These are phyloP conservation scores for Sequoiadendron giganteum DNA, from an alignment of 75 land plant genomes.

Conservation along the genomic window DNA sequence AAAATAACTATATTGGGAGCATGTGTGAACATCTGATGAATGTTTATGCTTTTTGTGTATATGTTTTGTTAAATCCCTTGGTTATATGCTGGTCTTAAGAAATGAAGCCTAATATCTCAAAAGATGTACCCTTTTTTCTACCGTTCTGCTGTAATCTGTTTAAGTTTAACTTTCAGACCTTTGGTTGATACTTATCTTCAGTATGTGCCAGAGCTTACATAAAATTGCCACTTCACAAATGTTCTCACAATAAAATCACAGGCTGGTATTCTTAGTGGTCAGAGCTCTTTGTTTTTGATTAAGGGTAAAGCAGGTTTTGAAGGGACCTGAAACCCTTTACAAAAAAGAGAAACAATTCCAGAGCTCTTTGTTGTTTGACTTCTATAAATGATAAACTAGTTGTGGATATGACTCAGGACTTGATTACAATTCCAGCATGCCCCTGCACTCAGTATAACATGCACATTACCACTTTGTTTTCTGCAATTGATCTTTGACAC, in stretches of 20 bases:
- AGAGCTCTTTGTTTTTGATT: neutral
- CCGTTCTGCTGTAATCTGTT: too few species aligned
- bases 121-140: too few species aligned
- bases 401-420: neutral
- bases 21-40: neutral
- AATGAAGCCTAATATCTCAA: too few species aligned
- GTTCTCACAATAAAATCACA: too few species aligned
- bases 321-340: too few species aligned
- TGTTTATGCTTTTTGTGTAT: neutral
- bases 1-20: neutral
- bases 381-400: neutral
- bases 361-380: neutral
- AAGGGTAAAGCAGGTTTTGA: too few species aligned
- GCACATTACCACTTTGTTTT: neutral
- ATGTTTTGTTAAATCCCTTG: neutral
- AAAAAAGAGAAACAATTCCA: too few species aligned
- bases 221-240: too few species aligned
- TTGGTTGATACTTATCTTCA: neutral
- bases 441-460: neutral
- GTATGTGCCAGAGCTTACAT: too few species aligned
- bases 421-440: neutral
- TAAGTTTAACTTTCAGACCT: neutral
- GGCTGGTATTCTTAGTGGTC: neutral
- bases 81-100: neutral
- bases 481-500: neutral